phyloP scores from a whole-genome alignment of 345 rosid genomes.

The Linum trigynum region DNA sequence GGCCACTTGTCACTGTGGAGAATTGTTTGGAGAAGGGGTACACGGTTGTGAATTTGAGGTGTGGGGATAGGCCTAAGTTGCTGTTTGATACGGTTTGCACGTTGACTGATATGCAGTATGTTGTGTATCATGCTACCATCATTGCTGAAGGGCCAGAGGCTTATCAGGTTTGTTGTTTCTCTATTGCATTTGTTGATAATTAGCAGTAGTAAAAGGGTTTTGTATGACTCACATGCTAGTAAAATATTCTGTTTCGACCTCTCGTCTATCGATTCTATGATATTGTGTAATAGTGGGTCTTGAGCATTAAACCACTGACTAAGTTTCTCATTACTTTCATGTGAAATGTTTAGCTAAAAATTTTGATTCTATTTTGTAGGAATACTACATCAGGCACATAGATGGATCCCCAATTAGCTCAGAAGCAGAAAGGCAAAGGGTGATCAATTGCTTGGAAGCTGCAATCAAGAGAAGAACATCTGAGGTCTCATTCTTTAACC shows the following conservation, averaged over 20 bases:
- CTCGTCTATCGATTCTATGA: too few species aligned
- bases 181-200: neutral
- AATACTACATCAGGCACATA: slow-evolving; percentile 77
- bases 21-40: slow-evolving; percentile 55
- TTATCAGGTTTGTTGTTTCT: slow-evolving; percentile 39
- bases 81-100: slow-evolving; percentile 75
- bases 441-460: slow-evolving; percentile 87
- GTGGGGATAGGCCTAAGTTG: slow-evolving; percentile 65
- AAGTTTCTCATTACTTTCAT: too few species aligned
- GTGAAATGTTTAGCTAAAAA: neutral
- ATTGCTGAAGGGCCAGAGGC: slow-evolving; percentile 76
- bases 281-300: too few species aligned
- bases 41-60: slow-evolving; percentile 59
- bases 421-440: slow-evolving; percentile 87
- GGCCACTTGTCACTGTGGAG: slow-evolving; percentile 52
- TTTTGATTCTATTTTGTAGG: slow-evolving; percentile 28
- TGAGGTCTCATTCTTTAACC: slow-evolving; percentile 29
- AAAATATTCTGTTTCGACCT: too few species aligned
- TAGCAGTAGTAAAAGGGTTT: neutral
- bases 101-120: slow-evolving; percentile 73
- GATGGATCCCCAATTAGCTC: slow-evolving; percentile 90
- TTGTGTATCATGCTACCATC: slow-evolving; percentile 61
- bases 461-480: slow-evolving; percentile 75
- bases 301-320: too few species aligned
- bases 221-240: too few species aligned